phyloP scores from a whole-genome alignment of 2,329 filamentous ascomycete genomes.

The Lasiodiplodia gonubiensis region DNA sequence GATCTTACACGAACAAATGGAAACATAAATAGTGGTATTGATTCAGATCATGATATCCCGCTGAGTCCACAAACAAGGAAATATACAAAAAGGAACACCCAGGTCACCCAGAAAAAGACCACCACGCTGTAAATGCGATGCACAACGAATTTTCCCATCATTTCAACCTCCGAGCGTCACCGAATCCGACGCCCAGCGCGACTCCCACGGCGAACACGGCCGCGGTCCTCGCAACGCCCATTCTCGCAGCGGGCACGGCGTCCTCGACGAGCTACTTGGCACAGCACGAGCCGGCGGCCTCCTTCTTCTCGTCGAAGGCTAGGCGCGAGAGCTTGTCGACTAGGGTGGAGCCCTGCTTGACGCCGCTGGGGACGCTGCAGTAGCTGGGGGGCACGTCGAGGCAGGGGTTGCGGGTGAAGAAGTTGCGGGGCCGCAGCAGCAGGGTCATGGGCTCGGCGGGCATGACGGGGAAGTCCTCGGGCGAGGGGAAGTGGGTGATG shows the following conservation, averaged over 20 bases:
- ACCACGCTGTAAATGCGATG: not conserved
- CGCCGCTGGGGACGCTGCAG: constrained; percentile 72
- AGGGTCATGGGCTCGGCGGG: constrained; percentile 80
- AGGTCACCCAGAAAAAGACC: not conserved
- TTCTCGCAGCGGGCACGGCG: not conserved
- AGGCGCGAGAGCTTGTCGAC: constrained; percentile 59
- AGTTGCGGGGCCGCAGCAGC: constrained; percentile 78
- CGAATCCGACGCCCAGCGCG: constrained; percentile 4
- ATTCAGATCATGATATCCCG: constrained; percentile 1
- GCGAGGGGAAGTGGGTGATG: constrained; percentile 84
- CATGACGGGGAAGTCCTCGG: constrained; percentile 94
- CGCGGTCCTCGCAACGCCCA: not conserved
- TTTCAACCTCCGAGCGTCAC: not conserved
- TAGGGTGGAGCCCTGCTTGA: constrained; percentile 54
- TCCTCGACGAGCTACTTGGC: constrained; percentile 4
- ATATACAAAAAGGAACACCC: not conserved
- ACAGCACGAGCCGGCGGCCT: not conserved
- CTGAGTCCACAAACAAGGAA: not conserved
- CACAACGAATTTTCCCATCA: not conserved
- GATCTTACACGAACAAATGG: not conserved
- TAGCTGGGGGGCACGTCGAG: constrained; percentile 82
- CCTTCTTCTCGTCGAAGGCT: constrained; percentile 44
- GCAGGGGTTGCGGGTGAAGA: constrained; percentile 79
- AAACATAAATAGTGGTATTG: constrained; percentile 6
- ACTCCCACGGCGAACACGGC: constrained; percentile 8